These are phyloP conservation scores for Mycena leptocephala DNA, from an alignment of 768 basidiomycete species.

Conservation along the genomic window DNA sequence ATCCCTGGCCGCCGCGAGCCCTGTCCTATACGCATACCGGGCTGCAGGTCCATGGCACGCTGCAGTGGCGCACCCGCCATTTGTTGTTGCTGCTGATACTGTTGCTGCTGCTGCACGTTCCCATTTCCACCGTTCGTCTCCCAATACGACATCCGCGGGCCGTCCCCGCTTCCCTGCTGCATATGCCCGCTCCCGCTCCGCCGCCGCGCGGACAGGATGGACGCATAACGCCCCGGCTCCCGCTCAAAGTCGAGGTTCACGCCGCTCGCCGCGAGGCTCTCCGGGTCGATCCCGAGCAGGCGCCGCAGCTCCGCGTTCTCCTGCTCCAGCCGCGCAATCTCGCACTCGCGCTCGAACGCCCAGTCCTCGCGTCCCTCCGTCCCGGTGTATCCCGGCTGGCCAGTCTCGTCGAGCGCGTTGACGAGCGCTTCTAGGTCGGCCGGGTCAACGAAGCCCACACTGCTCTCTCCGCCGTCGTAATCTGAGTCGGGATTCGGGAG, in stretches of 20 bases:
- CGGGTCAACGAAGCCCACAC: constrained; percentile 49
- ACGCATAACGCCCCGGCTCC: constrained; percentile 58
- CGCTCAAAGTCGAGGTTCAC: constrained; percentile 68
- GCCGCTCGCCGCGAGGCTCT: constrained; percentile 66
- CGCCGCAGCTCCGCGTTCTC: constrained; percentile 89
- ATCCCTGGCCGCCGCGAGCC: constrained; percentile 72
- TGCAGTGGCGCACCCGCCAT: constrained; percentile 55
- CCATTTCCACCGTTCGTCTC: constrained; percentile 43
- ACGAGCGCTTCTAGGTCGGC: constrained; percentile 61
- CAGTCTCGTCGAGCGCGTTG: constrained; percentile 30
- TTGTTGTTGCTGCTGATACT: constrained; percentile 48
- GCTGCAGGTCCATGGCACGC: constrained; percentile 67
- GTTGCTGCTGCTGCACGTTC: constrained; percentile 37
- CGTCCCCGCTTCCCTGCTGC: constrained; percentile 41
- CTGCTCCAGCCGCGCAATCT: constrained; percentile 84
- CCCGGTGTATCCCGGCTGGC: constrained; percentile 24
- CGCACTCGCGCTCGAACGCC: constrained; percentile 89
- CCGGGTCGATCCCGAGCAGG: constrained; percentile 82
- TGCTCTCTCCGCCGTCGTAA: constrained; percentile 49
- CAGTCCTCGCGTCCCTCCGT: constrained; percentile 77
- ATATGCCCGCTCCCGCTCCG: constrained; percentile 43
- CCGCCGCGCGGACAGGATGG: constrained; percentile 52
- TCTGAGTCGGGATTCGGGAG: constrained; percentile 52
- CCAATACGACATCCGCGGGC: constrained; percentile 47
- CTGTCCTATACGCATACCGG: constrained; percentile 67